A percentile compares a stretch with the other conserved stretches of the same genome.
Evolutionary conservation across 2,329 filamentous ascomycete genomes (phyloP).

Genomic region (Didymella keratinophila): DNA sequence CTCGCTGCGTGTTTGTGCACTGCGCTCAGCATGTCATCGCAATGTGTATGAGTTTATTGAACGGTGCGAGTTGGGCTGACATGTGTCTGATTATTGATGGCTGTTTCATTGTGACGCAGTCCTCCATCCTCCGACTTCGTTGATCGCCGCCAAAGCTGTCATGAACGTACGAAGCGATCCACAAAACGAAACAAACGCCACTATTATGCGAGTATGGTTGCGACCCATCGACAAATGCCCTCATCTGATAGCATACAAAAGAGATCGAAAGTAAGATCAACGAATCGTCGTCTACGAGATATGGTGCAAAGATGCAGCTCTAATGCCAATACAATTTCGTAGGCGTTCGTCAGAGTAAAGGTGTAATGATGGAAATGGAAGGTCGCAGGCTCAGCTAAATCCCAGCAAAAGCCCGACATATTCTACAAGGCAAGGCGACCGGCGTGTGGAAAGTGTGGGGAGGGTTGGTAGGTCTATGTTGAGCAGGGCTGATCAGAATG

Average conservation of each 20-base stretch:
- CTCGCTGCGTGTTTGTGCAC: background rate
- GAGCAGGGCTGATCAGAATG: background rate
- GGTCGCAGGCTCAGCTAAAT: background rate
- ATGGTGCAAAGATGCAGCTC: conserved; percentile 9
- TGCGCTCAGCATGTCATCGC: conserved; percentile 25
- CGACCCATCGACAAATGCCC: conserved; percentile 3
- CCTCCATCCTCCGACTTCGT: background rate
- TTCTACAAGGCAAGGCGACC: conserved; percentile 7
- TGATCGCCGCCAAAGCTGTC: conserved; percentile 3
- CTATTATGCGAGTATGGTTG: conserved; percentile 10
- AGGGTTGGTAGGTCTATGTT: background rate
- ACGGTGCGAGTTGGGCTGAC: conserved; percentile 13
- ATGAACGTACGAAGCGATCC: background rate
- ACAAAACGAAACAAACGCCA: conserved; percentile 12
- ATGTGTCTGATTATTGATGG: conserved; percentile 2
- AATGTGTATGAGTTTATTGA: conserved; percentile 1
- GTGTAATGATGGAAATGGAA: background rate
- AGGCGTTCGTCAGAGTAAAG: conserved; percentile 22
- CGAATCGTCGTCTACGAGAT: background rate
- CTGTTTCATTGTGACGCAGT: conserved; percentile 14
- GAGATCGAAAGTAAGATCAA: background rate
- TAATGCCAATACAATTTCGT: conserved; percentile 22
- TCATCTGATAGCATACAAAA: conserved; percentile 2
- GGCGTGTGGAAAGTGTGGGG: background rate
- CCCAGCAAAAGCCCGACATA: conserved; percentile 1